phyloP scores from a whole-genome alignment of 2,329 filamentous ascomycete species.

The Nemania diffusa region DNA sequence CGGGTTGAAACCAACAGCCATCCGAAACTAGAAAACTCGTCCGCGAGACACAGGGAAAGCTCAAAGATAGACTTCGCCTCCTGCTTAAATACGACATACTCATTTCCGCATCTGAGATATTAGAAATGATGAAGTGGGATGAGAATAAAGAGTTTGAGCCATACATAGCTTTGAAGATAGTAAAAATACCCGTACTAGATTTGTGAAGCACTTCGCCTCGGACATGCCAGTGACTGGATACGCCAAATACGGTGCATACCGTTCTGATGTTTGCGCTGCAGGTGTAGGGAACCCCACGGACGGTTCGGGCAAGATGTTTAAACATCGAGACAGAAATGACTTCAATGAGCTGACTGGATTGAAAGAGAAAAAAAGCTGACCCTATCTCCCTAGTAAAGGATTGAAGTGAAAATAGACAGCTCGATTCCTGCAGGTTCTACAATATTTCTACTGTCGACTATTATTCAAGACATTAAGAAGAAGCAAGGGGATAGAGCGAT shows the following conservation, averaged over 20 bases:
- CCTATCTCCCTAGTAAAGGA: too few relatives aligned
- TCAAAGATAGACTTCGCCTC: constrained; percentile 48
- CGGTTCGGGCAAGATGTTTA: constrained; percentile 17
- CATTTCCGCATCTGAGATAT: constrained; percentile 45
- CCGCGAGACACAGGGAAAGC: constrained; percentile 47
- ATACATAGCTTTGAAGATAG: constrained; percentile 51
- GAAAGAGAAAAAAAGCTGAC: background rate
- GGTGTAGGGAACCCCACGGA: background rate
- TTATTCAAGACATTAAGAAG: too few relatives aligned
- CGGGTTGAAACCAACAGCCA: constrained; percentile 50
- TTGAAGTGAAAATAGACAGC: too few relatives aligned
- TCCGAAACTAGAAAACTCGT: constrained; percentile 51
- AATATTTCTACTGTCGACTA: too few relatives aligned
- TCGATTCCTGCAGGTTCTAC: too few relatives aligned
- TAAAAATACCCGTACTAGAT: constrained; percentile 37
- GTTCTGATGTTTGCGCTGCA: constrained; percentile 45
- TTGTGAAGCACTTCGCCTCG: constrained; percentile 46
- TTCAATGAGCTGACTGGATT: background rate
- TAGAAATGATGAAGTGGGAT: constrained; percentile 28
- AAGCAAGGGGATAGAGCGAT: too few relatives aligned
- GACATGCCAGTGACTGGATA: constrained; percentile 51
- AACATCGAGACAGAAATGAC: constrained; percentile 17
- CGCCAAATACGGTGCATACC: constrained; percentile 48
- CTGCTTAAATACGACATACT: constrained; percentile 50
- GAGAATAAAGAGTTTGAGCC: constrained; percentile 40